Evolutionary conservation across 257 asterid species (phyloP).

Genomic region (Solanum corneliomulleri): DNA sequence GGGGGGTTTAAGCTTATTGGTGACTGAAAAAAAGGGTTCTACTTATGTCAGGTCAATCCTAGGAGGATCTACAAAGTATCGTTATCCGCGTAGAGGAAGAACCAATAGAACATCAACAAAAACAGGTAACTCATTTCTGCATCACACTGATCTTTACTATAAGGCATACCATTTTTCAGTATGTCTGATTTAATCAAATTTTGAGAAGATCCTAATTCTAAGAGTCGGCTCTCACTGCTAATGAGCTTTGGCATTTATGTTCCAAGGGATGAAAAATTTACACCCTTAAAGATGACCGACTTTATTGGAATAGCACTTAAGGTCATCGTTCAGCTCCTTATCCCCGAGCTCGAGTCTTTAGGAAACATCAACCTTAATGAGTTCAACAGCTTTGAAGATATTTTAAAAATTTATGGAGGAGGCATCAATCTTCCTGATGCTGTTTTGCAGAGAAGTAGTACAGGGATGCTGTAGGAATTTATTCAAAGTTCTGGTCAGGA

Average conservation of each 20-base stretch:
- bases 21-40: not conserved
- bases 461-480: slow-evolving; percentile 33
- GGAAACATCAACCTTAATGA: slow-evolving; percentile 23
- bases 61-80: slow-evolving; percentile 26
- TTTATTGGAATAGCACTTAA: slow-evolving; percentile 38
- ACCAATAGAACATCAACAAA: slow-evolving; percentile 54
- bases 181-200: not conserved
- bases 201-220: slow-evolving; percentile 31
- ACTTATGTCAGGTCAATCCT: slow-evolving; percentile 10
- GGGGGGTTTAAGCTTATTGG: no score
- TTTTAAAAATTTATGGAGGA: slow-evolving; percentile 26
- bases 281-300: slow-evolving; percentile 51
- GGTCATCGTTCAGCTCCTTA: slow-evolving; percentile 39
- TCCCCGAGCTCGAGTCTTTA: slow-evolving; percentile 36
- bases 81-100: slow-evolving; percentile 68
- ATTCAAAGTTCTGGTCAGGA: slow-evolving; percentile 37
- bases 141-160: not conserved
- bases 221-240: slow-evolving; percentile 40
- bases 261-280: slow-evolving; percentile 59
- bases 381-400: slow-evolving; percentile 42
- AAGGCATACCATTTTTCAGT: not conserved
- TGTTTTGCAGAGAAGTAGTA: slow-evolving; percentile 7
- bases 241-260: slow-evolving; percentile 43
- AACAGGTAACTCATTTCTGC: slow-evolving; percentile 18
- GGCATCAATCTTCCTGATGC: slow-evolving; percentile 34